Evolutionary conservation across 2,329 filamentous ascomycete species (phyloP).

Genomic region (Coleophoma cylindrospora): DNA sequence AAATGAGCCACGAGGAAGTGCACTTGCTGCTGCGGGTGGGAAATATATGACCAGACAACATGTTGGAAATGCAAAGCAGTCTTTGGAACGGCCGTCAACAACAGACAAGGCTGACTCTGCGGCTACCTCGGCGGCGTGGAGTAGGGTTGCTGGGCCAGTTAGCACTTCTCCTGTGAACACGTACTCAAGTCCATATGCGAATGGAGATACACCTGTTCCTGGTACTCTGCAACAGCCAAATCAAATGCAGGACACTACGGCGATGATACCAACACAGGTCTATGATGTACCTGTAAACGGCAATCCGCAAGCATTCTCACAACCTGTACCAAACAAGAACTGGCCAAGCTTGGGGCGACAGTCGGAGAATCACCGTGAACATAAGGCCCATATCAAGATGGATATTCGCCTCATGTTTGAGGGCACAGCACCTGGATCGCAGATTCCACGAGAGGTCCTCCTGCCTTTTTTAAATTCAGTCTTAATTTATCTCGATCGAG

Average conservation of each 20-base stretch:
- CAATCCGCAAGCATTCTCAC: neutral
- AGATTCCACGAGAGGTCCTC: constrained; percentile 5
- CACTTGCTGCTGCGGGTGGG: constrained; percentile 5
- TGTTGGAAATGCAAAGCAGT: constrained; percentile 6
- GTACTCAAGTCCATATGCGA: neutral
- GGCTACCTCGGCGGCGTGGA: neutral
- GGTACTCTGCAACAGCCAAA: neutral
- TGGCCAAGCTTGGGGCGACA: constrained; percentile 4
- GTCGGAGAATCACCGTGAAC: constrained; percentile 1
- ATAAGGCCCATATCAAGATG: constrained; percentile 5
- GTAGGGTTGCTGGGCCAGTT: no score
- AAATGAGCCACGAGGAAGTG: neutral
- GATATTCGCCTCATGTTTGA: constrained; percentile 4
- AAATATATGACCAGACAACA: constrained; percentile 8
- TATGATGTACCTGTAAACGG: neutral
- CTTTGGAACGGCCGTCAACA: neutral
- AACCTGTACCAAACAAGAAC: neutral
- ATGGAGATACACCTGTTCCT: no score
- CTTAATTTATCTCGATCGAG: constrained; percentile 5
- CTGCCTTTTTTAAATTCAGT: constrained; percentile 5
- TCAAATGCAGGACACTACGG: neutral
- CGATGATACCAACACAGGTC: no score
- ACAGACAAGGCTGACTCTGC: neutral
- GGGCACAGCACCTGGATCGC: constrained; percentile 1
- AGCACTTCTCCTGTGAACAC: neutral